Conservation (phyloP, 202 grass and related monocot genomes). For the Carex arenaria region DNA sequence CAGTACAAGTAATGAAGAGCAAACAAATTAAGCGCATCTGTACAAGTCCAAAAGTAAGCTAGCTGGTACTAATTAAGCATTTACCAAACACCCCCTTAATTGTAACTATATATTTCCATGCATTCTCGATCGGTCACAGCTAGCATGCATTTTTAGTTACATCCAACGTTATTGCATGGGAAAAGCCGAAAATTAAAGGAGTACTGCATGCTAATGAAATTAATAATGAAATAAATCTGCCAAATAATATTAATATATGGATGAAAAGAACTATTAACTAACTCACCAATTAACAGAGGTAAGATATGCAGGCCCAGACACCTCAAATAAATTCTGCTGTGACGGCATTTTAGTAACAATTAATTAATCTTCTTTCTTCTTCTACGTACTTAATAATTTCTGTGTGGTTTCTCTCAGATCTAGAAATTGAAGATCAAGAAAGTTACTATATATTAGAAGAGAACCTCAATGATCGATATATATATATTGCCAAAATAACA, state of each 20-base stretch:
- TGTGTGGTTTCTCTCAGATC: background rate
- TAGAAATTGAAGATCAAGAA: background rate
- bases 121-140: background rate
- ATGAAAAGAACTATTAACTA: background rate
- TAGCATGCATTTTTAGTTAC: background rate
- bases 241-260: background rate
- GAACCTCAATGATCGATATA: too few relatives aligned
- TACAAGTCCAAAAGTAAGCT: background rate
- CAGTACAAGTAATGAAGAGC: background rate
- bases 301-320: conserved; percentile 47
- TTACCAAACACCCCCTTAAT: background rate
- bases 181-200: background rate
- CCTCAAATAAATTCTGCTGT: conserved; percentile 44
- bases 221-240: background rate
- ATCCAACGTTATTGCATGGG: background rate
- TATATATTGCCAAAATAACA: background rate
- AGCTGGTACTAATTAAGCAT: background rate
- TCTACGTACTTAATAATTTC: background rate
- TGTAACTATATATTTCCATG: background rate
- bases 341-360: conserved; percentile 24
- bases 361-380: background rate
- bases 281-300: conserved; percentile 49
- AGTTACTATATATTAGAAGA: background rate
- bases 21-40: background rate
- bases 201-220: background rate